These are phyloP conservation scores for Phycomyces nitens DNA, from an alignment of 192 early-diverging fungal genomes.

Conservation along the genomic window DNA sequence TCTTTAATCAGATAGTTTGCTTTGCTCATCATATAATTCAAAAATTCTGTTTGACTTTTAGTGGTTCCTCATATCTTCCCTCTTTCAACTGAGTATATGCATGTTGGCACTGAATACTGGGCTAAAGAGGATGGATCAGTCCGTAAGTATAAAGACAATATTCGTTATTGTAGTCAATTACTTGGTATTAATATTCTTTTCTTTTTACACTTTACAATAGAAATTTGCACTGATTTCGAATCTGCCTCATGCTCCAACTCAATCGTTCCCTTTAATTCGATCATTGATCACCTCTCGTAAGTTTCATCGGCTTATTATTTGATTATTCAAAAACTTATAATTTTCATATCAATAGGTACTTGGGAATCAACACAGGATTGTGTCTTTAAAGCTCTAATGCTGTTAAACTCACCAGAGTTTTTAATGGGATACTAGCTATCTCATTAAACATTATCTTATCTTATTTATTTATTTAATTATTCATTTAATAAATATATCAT, in stretches of 20 bases:
- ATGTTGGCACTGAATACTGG: constrained; percentile 27
- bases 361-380: constrained; percentile 1
- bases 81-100: constrained; percentile 12
- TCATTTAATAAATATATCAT: too few relatives aligned
- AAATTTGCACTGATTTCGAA: constrained; percentile 16
- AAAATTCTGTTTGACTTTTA: neutral
- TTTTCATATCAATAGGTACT: constrained; percentile 1
- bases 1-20: too few relatives aligned
- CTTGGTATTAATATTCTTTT: neutral
- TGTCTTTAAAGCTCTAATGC: constrained; percentile 33
- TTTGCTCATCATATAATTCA: neutral
- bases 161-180: too few relatives aligned
- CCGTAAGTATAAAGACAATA: constrained; percentile 10
- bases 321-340: neutral
- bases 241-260: constrained; percentile 17
- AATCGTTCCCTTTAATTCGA: constrained; percentile 15
- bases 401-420: too few relatives aligned
- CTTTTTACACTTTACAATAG: constrained; percentile 1
- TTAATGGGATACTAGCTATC: too few relatives aligned
- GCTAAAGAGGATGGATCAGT: neutral
- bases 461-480: too few relatives aligned
- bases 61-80: constrained; percentile 26
- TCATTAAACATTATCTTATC: too few relatives aligned
- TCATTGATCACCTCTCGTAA: constrained; percentile 20
- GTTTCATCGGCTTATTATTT: neutral